phyloP scores from a whole-genome alignment of 768 basidiomycete species.

The Polyporus arcularius region DNA sequence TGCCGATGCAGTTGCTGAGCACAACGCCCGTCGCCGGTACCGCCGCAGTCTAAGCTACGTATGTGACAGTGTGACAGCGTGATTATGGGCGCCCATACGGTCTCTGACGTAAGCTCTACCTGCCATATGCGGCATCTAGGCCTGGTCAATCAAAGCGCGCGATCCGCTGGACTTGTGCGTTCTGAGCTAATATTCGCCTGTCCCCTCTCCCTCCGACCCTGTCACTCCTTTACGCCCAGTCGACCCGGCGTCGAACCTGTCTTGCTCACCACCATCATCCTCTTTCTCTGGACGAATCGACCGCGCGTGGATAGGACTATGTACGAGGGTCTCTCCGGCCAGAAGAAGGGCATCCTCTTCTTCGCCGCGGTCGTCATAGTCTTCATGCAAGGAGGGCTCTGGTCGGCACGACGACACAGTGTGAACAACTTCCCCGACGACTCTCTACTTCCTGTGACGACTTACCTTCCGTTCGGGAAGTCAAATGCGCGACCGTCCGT shows the following conservation, averaged over 20 bases:
- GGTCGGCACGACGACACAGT: conserved; percentile 28
- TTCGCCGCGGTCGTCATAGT: conserved; percentile 27
- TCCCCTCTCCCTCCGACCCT: conserved; percentile 4
- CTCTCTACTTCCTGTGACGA: conserved; percentile 23
- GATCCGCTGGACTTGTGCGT: background rate
- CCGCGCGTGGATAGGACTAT: conserved; percentile 7
- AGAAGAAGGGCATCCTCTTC: conserved; percentile 31
- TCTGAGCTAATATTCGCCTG: conserved; percentile 4
- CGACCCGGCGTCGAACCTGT: conserved; percentile 9
- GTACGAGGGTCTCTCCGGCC: conserved; percentile 26
- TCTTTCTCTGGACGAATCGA: background rate
- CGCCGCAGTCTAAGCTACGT: conserved; percentile 11
- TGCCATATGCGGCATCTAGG: too few species aligned
- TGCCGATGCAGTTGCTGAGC: background rate
- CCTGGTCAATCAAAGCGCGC: background rate
- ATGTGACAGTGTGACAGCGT: background rate
- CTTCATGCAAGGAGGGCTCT: conserved; percentile 38
- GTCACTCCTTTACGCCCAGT: conserved; percentile 9
- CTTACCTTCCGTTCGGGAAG: conserved; percentile 24
- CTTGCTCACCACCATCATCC: background rate
- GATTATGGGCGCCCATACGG: background rate
- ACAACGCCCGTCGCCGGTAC: background rate
- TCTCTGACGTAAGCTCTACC: background rate
- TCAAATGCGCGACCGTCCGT: conserved; percentile 22
- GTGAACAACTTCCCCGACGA: conserved; percentile 28